Evolutionary conservation across 1,139 yeast genomes (phyloP).

Genomic region (Yamadazyma triangularis): DNA sequence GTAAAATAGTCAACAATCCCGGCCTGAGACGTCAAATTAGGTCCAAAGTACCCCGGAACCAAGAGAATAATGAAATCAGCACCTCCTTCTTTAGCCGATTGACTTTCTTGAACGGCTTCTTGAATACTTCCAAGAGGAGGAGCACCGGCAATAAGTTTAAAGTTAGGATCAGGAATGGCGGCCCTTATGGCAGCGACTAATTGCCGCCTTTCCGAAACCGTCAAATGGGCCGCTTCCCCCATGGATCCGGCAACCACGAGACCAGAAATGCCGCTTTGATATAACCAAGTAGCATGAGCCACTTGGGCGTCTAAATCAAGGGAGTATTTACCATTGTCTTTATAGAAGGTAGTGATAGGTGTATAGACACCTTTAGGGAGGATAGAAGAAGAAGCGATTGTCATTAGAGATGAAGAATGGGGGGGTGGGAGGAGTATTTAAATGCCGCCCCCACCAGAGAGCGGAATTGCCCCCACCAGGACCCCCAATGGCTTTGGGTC

Average conservation of each 20-base stretch:
- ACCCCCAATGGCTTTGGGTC: too few relatives aligned
- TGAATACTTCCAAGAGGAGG: slow-evolving; percentile 24
- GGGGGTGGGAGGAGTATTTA: neutral
- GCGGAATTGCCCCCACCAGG: too few relatives aligned
- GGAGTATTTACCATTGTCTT: slow-evolving; percentile 26
- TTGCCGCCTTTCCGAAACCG: slow-evolving; percentile 27
- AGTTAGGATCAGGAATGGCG: slow-evolving; percentile 23
- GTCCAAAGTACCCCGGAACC: slow-evolving; percentile 33
- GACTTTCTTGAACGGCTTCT: slow-evolving; percentile 28
- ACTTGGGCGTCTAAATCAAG: slow-evolving; percentile 41
- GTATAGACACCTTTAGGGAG: slow-evolving; percentile 36
- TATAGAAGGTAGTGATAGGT: slow-evolving; percentile 49
- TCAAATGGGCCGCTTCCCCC: slow-evolving; percentile 36
- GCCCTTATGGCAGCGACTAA: slow-evolving; percentile 18
- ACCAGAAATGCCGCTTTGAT: slow-evolving; percentile 41
- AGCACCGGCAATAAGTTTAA: slow-evolving; percentile 32
- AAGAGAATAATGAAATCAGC: slow-evolving; percentile 30
- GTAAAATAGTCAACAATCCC: slow-evolving; percentile 32
- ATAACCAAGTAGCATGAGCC: slow-evolving; percentile 35
- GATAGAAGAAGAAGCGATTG: slow-evolving; percentile 6
- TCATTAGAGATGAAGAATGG: slow-evolving; percentile 6
- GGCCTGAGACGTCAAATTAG: slow-evolving; percentile 26
- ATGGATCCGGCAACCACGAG: slow-evolving; percentile 46
- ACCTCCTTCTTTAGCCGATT: slow-evolving; percentile 26
- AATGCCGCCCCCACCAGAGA: too few relatives aligned